These are phyloP conservation scores for Aspergillus bridgeri DNA, from an alignment of 495 filamentous ascomycete species.

Conservation along the genomic window DNA sequence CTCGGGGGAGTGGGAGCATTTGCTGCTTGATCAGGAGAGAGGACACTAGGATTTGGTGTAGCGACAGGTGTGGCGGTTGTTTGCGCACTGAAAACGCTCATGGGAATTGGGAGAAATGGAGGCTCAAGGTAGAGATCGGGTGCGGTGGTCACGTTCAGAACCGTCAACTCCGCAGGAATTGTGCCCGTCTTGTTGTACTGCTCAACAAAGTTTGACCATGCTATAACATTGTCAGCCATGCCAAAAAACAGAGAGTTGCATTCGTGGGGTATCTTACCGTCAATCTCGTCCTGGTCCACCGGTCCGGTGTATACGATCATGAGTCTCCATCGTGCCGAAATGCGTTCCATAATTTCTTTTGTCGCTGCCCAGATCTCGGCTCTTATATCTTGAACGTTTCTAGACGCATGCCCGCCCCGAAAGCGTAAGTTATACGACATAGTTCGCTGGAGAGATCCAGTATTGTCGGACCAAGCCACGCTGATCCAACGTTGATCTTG, in stretches of 20 bases:
- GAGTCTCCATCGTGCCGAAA: conserved; percentile 75
- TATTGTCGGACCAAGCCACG: conserved; percentile 88
- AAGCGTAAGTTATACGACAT: conserved; percentile 76
- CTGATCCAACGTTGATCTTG: conserved; percentile 82
- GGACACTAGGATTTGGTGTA: conserved; percentile 48
- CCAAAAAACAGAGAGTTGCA: background rate
- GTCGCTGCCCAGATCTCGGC: conserved; percentile 86
- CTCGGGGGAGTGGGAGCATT: conserved; percentile 36
- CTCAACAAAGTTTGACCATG: conserved; percentile 43
- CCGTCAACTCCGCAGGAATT: conserved; percentile 49
- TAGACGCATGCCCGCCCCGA: conserved; percentile 52
- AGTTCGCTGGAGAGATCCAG: conserved; percentile 69
- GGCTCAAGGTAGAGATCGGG: conserved; percentile 59
- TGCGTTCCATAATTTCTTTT: conserved; percentile 64
- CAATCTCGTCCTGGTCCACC: conserved; percentile 72
- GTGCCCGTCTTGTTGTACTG: conserved; percentile 46
- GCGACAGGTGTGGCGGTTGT: conserved; percentile 39
- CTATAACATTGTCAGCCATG: conserved; percentile 23
- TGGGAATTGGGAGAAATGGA: conserved; percentile 28
- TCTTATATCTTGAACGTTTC: conserved; percentile 59
- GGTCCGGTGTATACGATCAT: conserved; percentile 70
- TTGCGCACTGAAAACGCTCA: conserved; percentile 31
- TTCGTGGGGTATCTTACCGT: conserved; percentile 32
- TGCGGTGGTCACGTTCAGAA: conserved; percentile 63
- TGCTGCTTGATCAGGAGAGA: conserved; percentile 41